Conservation (phyloP, 306 rosid genomes). For the Chamaecrista fasciculata region DNA sequence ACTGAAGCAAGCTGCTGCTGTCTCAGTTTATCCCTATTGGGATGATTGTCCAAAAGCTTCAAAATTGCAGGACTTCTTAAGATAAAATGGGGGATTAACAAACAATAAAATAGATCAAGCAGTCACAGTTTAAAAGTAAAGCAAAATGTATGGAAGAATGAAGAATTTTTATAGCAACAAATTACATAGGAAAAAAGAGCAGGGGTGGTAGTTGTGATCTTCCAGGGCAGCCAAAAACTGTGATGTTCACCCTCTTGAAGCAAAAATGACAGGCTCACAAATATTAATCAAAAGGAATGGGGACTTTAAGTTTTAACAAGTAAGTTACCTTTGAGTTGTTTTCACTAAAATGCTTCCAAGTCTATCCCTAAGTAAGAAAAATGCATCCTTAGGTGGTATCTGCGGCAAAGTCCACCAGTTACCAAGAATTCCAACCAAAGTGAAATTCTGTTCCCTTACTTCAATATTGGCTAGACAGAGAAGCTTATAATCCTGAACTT, state of each 20-base stretch:
- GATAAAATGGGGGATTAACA: neutral
- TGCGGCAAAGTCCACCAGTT: slow-evolving; percentile 70
- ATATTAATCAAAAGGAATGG: neutral
- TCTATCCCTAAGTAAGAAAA: slow-evolving; percentile 35
- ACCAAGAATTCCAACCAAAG: slow-evolving; percentile 73
- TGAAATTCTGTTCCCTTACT: slow-evolving; percentile 47
- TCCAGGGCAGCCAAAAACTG: neutral
- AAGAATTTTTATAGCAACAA: neutral
- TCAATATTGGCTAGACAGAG: slow-evolving; percentile 63
- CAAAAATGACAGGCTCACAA: slow-evolving; percentile 10
- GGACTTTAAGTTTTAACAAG: slow-evolving; percentile 6
- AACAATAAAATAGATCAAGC: neutral
- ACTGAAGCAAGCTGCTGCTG: neutral
- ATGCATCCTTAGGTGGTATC: slow-evolving; percentile 23
- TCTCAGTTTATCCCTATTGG: neutral
- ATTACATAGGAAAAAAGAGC: slow-evolving; percentile 2
- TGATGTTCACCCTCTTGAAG: slow-evolving; percentile 7
- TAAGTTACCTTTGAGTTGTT: slow-evolving; percentile 12
- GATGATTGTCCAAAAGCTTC: neutral
- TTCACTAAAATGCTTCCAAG: slow-evolving; percentile 28
- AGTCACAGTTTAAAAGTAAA: neutral
- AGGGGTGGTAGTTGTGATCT: too few relatives aligned
- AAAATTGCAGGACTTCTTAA: neutral
- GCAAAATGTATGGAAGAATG: neutral
- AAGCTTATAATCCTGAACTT: slow-evolving; percentile 71